Conservation (phyloP, 345 rosid genomes). For the Hibiscus trionum region DNA sequence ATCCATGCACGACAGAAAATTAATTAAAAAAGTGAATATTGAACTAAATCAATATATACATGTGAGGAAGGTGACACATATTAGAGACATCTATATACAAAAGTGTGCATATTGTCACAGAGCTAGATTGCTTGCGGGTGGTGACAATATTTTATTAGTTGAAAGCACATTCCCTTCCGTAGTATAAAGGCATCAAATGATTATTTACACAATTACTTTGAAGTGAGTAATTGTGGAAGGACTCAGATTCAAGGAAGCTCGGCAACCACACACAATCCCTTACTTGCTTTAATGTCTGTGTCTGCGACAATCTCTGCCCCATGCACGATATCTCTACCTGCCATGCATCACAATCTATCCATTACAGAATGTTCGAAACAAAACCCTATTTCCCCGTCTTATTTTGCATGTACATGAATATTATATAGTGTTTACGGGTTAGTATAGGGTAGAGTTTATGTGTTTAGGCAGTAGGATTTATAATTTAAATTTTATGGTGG, state of each 20-base stretch:
- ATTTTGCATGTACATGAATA: too few relatives aligned
- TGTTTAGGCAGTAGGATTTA: too few relatives aligned
- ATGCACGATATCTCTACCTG: slow-evolving; percentile 31
- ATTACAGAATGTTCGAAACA: too few relatives aligned
- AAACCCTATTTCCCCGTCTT: too few relatives aligned
- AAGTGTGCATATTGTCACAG: neutral
- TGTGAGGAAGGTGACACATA: neutral
- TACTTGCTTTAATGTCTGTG: slow-evolving; percentile 27
- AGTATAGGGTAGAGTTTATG: too few relatives aligned
- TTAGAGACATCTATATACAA: neutral
- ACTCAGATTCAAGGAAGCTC: too few relatives aligned
- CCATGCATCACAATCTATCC: neutral
- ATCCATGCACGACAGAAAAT: neutral
- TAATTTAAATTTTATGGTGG: too few relatives aligned
- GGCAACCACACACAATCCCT: slow-evolving; percentile 31
- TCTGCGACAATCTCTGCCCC: slow-evolving; percentile 23
- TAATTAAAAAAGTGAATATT: neutral
- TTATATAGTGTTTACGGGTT: too few relatives aligned
- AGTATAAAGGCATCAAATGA: slow-evolving; percentile 20
- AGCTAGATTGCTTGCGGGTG: too few relatives aligned
- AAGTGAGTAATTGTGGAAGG: neutral
- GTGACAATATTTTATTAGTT: neutral
- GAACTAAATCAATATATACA: neutral
- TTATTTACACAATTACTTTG: neutral
- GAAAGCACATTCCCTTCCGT: slow-evolving; percentile 14